A percentile compares a stretch with the other conserved stretches of the same genome.
These are phyloP conservation scores for Scolecobasidium constrictum DNA, from an alignment of 2,329 filamentous ascomycete species.

Conservation along the genomic window DNA sequence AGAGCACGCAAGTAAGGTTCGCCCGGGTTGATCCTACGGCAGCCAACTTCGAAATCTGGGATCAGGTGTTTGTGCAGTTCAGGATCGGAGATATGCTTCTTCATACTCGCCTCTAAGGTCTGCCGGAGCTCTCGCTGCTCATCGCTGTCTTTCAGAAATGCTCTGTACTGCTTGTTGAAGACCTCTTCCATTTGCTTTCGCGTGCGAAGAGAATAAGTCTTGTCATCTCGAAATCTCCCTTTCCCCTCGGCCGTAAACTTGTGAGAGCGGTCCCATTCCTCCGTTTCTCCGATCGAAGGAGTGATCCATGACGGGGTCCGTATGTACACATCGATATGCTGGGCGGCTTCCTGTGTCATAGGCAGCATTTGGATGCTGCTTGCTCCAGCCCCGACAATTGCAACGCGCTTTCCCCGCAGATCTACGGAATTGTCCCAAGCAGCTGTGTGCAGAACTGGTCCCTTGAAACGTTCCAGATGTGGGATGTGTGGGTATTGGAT, in stretches of 20 bases:
- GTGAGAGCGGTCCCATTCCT: slow-evolving; percentile 1
- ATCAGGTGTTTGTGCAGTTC: slow-evolving; percentile 28
- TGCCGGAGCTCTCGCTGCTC: background rate
- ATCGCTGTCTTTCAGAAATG: slow-evolving; percentile 10
- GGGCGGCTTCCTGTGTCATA: slow-evolving; percentile 21
- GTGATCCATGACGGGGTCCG: slow-evolving; percentile 28
- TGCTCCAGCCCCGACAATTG: slow-evolving; percentile 22
- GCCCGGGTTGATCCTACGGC: slow-evolving; percentile 38
- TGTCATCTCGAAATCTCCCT: slow-evolving; percentile 4
- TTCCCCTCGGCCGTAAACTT: slow-evolving; percentile 8
- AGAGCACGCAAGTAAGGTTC: slow-evolving; percentile 41
- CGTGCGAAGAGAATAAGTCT: slow-evolving; percentile 7
- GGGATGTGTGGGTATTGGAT: slow-evolving; percentile 33
- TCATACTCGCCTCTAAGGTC: slow-evolving; percentile 25
- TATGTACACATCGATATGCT: background rate
- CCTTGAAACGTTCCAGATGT: slow-evolving; percentile 35
- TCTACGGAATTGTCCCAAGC: slow-evolving; percentile 21
- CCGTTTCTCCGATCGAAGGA: slow-evolving; percentile 20
- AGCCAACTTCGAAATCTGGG: slow-evolving; percentile 33
- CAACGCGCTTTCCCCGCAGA: slow-evolving; percentile 17
- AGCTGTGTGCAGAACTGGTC: slow-evolving; percentile 33
- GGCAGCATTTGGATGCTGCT: slow-evolving; percentile 25
- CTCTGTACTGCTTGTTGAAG: slow-evolving; percentile 9
- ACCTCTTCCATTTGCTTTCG: slow-evolving; percentile 8
- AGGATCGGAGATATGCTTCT: slow-evolving; percentile 23